Evolutionary conservation across 345 rosid genomes (phyloP).

Genomic region (Lepidium didymum): DNA sequence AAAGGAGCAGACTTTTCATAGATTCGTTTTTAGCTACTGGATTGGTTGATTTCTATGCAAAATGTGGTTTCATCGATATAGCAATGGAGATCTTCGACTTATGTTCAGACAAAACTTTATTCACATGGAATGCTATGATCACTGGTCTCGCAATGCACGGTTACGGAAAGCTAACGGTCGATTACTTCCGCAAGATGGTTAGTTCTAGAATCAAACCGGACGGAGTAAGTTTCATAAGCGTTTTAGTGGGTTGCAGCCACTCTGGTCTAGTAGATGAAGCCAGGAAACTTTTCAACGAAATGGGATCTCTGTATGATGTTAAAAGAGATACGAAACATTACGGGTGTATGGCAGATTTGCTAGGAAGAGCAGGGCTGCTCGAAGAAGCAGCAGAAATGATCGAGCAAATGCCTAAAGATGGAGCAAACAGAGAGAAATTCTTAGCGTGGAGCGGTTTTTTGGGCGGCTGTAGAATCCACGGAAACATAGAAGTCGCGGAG

Average conservation of each 20-base stretch:
- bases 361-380: slow-evolving; percentile 64
- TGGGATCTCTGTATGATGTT: slow-evolving; percentile 41
- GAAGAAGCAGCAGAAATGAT: slow-evolving; percentile 55
- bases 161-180: slow-evolving; percentile 31
- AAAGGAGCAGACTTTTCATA: slow-evolving; percentile 26
- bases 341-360: slow-evolving; percentile 75
- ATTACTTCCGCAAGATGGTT: slow-evolving; percentile 48
- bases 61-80: slow-evolving; percentile 48
- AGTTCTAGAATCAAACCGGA: slow-evolving; percentile 47
- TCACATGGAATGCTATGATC: slow-evolving; percentile 68
- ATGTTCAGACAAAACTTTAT: slow-evolving; percentile 38
- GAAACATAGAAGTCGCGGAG: slow-evolving; percentile 58
- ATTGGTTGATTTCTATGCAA: slow-evolving; percentile 59
- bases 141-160: slow-evolving; percentile 75
- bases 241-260: slow-evolving; percentile 71
- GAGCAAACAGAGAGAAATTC: slow-evolving; percentile 36
- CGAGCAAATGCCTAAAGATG: slow-evolving; percentile 41
- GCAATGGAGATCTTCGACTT: slow-evolving; percentile 41
- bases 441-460: slow-evolving; percentile 71
- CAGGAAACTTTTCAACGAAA: slow-evolving; percentile 43
- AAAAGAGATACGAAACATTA: slow-evolving; percentile 56
- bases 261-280: slow-evolving; percentile 60
- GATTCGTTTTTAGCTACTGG: slow-evolving; percentile 65
- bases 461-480: slow-evolving; percentile 71
- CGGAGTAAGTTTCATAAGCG: slow-evolving; percentile 50